A percentile compares a stretch with the other conserved stretches of the same genome.
Evolutionary conservation across 192 early-diverging fungal genomes (phyloP).

Genomic region (Spizellomyces punctatus): DNA sequence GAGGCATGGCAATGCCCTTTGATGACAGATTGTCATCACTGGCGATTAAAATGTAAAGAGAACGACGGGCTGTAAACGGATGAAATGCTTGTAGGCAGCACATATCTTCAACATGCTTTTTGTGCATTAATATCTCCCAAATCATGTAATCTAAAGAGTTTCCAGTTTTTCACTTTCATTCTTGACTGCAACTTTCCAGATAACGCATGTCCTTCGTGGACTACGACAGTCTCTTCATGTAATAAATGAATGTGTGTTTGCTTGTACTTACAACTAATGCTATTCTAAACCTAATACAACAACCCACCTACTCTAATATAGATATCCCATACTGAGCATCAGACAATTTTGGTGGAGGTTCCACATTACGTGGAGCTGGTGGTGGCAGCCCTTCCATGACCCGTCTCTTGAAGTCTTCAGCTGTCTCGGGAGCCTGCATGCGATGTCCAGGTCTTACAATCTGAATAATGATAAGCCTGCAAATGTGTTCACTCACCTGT

Average conservation of each 20-base stretch:
- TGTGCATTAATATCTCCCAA: too few species aligned
- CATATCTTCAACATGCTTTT: too few species aligned
- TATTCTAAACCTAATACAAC: not conserved
- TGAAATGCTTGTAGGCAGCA: too few species aligned
- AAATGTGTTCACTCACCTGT: not conserved
- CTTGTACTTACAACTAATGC: too few species aligned
- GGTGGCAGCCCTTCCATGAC: conserved; percentile 17
- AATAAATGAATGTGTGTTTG: too few species aligned
- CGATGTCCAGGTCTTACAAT: not conserved
- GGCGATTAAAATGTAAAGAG: too few species aligned
- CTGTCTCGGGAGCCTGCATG: conserved; percentile 19
- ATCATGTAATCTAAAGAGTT: too few species aligned
- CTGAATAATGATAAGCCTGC: not conserved
- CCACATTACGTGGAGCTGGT: not conserved
- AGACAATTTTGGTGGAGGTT: conserved; percentile 12
- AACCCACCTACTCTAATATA: conserved; percentile 22
- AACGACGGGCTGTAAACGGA: too few species aligned
- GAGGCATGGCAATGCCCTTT: conserved; percentile 18
- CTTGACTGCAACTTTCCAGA: too few species aligned
- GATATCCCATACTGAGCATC: conserved; percentile 22
- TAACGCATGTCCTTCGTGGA: too few species aligned
- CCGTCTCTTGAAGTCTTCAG: conserved; percentile 39
- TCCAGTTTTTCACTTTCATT: too few species aligned
- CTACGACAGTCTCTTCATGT: too few species aligned
- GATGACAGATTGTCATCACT: not conserved